Percentiles rank a stretch among this genome's conserved stretches.
Evolutionary conservation across 169 alveolate species (phyloP).

Genomic region (Plasmodium relictum): DNA sequence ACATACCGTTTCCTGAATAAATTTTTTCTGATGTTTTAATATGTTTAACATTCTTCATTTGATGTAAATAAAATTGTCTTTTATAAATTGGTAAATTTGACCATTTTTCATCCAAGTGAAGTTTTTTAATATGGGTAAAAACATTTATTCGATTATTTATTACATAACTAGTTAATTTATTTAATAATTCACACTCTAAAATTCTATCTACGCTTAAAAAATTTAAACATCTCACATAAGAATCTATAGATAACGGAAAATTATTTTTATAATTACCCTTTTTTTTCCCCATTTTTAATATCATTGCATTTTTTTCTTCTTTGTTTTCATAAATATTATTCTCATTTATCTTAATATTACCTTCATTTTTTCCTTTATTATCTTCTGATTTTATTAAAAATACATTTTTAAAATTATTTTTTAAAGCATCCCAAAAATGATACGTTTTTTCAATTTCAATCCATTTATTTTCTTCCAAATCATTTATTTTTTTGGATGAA

Average conservation of each 20-base stretch:
- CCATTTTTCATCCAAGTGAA: slow-evolving; percentile 65
- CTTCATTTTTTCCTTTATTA: background rate
- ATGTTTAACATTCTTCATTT: slow-evolving; percentile 70
- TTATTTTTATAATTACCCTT: too few species aligned
- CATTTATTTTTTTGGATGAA: background rate
- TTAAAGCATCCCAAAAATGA: slow-evolving; percentile 65
- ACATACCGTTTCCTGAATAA: slow-evolving; percentile 64
- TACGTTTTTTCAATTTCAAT: slow-evolving; percentile 37
- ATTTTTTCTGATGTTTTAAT: slow-evolving; percentile 66
- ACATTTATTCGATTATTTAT: slow-evolving; percentile 61
- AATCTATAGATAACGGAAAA: slow-evolving; percentile 55
- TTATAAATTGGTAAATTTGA: slow-evolving; percentile 62
- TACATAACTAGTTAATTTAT: slow-evolving; percentile 35
- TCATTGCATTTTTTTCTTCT: background rate
- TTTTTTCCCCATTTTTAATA: background rate
- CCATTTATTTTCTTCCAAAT: slow-evolving; percentile 34
- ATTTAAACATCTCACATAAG: slow-evolving; percentile 57
- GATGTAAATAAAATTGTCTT: slow-evolving; percentile 73
- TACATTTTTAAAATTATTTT: slow-evolving; percentile 67
- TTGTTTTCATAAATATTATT: background rate
- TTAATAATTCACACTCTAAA: slow-evolving; percentile 48
- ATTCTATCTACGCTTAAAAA: slow-evolving; percentile 43
- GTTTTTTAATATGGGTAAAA: slow-evolving; percentile 47
- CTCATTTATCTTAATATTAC: background rate
- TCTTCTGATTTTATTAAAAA: slow-evolving; percentile 49